Conservation (phyloP, 2,329 filamentous ascomycete species). For the Emericellopsis atlantica region DNA sequence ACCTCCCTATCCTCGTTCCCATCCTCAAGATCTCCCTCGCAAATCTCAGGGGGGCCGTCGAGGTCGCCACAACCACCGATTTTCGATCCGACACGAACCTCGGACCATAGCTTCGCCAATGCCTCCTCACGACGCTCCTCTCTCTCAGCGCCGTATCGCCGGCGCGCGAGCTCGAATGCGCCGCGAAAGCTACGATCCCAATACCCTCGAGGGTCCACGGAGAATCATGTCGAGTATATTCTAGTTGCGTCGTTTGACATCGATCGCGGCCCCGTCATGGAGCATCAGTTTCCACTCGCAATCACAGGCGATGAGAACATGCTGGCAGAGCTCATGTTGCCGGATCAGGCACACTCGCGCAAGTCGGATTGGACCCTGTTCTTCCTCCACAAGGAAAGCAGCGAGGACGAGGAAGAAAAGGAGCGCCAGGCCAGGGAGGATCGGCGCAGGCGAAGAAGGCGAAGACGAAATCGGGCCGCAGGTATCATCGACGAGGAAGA, state of each 20-base stretch:
- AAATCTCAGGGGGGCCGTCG: slow-evolving; percentile 40
- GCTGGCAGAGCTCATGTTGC: slow-evolving; percentile 96
- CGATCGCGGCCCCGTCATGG: slow-evolving; percentile 92
- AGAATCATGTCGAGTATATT: slow-evolving; percentile 98
- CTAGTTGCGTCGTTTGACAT: slow-evolving; percentile 96
- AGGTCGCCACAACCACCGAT: slow-evolving; percentile 41
- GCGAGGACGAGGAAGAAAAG: slow-evolving; percentile 67
- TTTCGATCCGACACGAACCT: slow-evolving; percentile 40
- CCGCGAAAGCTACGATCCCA: slow-evolving; percentile 53
- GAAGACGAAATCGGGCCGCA: slow-evolving; percentile 35
- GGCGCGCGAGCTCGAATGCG: background rate
- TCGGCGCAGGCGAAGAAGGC: slow-evolving; percentile 35
- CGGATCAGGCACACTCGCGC: slow-evolving; percentile 87
- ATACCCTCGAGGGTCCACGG: slow-evolving; percentile 58
- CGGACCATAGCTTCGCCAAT: slow-evolving; percentile 46
- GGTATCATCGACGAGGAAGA: slow-evolving; percentile 33
- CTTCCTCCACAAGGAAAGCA: slow-evolving; percentile 92
- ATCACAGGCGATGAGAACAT: slow-evolving; percentile 97
- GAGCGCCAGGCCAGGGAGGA: slow-evolving; percentile 47
- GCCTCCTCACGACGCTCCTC: slow-evolving; percentile 52
- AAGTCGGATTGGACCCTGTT: slow-evolving; percentile 99
- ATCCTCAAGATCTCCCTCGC: slow-evolving; percentile 42
- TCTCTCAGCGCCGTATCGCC: slow-evolving; percentile 35
- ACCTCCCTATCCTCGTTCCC: slow-evolving; percentile 55
- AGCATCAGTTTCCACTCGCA: slow-evolving; percentile 89